Base-by-base conservation (phyloP, 2,329 filamentous ascomycete species). In the Pseudogymnoascus sp. region DNA sequence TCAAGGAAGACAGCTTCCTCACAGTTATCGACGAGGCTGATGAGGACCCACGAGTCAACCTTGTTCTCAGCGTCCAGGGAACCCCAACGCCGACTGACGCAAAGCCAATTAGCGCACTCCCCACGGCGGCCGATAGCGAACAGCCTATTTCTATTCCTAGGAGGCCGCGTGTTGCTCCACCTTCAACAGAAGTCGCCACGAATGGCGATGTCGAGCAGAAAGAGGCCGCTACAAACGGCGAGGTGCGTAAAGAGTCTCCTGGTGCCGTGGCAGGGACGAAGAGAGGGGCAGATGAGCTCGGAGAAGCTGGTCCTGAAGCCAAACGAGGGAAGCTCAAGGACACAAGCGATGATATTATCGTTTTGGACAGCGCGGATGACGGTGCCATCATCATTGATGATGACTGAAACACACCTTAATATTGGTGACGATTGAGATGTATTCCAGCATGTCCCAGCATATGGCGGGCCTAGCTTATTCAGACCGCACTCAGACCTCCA, bases 21-120 rank as follows among this genome's bases (percentile, higher is more conserved):
- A 95, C 90, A 0, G 77, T 97, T 59, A 86, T 88, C n/a, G 94
- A 89, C 61, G 88, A 91, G 54, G 88, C 92, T 60, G 87, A 90
- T 41, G 80, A 87, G 0, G 79, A 84, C 57, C 81, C 88, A 0
- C 86, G 89, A 63, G 87, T 96, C 61, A 93, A 97, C 65, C 80
- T 97, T 2, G 81, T 93, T 59, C 77, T 97, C 12, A 81, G 84
- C 65, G 79, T 91, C 60, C 80, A 85, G 67, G 80, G 85, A 22
- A 43, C 28, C 14, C 61, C 74, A 75, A 25, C 65, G 64, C 5
- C 70, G 72, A 22, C 62, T 16, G 75, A 78, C 9, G 80, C 79
- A 43, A 83, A 83, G 69, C 78, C 84, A 1, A 79, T 88, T 62
- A 79, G 79, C 28, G 28, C 47, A 11, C 4, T 54, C 16, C 47